Base-by-base conservation (phyloP, 495 filamentous ascomycete species). In the Aspergillus nidulans region DNA sequence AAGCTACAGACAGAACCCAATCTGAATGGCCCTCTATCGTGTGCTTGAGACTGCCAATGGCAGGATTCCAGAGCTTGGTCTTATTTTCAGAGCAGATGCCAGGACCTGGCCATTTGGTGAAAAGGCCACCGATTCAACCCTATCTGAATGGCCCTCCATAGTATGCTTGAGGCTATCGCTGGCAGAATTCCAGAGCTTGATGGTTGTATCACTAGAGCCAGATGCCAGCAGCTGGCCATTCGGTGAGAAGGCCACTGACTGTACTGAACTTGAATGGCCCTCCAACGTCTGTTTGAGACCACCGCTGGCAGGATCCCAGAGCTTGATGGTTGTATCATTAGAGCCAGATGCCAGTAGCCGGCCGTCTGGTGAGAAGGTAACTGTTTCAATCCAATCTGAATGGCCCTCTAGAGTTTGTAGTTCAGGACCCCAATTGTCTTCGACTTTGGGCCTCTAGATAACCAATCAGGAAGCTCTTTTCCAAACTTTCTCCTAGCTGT, bases 401-500 rank as follows among this genome's bases (percentile, higher is more conserved):
- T 25, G 32, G 38, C 32, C 34, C 23, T 28, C n/a, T 9, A 41
- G 26, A 1, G 26, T 48, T 7, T 47, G 25, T 16, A n/a, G 7
- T 13, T 30, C 0, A 20, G 60, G 48, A 12, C 30, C 41, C 42
- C 34, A 49, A 48, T 15, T 28, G n/a, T n/a, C 7, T 10, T 49
- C 46, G 7, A 49, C 28, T 9, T 23, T 49, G 4, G 46, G 46
- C 13, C 20, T 6, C 1, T n/a, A 28, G 4, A 76, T 19, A 10
- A 6, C 46, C 46, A 49, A 1, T 10, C 13, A 12, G 46, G 32
- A 4, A 49, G 1, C 6, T 61, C 23, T n/a, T 34, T 3, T 7
- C 42, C 8, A 36, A 61, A 59, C 4, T 15, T 21, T 0, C 45
- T 61, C 48, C 61, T 53, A 20, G 70, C 56, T 10, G 64, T 54